Base-by-base conservation (phyloP, 345 rosid genomes). In the Litchi chinensis region DNA sequence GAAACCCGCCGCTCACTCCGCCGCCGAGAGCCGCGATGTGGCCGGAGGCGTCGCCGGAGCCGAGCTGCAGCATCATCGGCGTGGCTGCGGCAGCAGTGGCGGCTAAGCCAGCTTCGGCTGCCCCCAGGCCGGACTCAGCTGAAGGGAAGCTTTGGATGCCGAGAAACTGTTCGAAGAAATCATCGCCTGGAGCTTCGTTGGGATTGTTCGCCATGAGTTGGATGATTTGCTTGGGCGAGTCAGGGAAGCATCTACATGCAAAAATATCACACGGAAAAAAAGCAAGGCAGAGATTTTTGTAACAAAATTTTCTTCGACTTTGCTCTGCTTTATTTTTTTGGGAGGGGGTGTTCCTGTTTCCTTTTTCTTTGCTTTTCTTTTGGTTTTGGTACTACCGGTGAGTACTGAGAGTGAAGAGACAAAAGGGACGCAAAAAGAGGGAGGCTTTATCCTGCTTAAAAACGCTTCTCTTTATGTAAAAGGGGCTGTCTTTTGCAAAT, bases 111-210 rank as follows among this genome's bases (percentile, higher is more conserved):
- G 83, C 86, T 70, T 91, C 91, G 39, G 82, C 79, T 13, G 85
- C 90, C 4, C 89, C 77, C 46, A 93, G 78, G 60, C 93, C 89
- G 1, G 89, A 73, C 16, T 88, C 97, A 2, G 93, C 66, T 32
- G 94, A 82, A 39, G 87, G 85, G 81, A 91, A 96, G 89, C 81
- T 89, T 21, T 88, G 94, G 59, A 93, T 83, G 66, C 96, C 89
- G 48, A 97, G 95, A 67, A 97, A 90, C 85, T 93, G 98, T 81
- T 92, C 98, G 68, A 97, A 85, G 89, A 97, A 97, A 83, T 97
- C 98, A 79, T 97, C 99, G 37, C 88, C 24, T 4, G 95, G 84
- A 37, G 91, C 76, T 18, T 89, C 95, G 64, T 88, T 83, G 62
- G 89, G 91, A 71, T 94, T 97, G 81, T 89, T 92, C 57, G 99